A percentile compares a stretch with the other conserved stretches of the same genome.
phyloP scores from a whole-genome alignment of 139 green algal species.

The Monoraphidium neglectum region DNA sequence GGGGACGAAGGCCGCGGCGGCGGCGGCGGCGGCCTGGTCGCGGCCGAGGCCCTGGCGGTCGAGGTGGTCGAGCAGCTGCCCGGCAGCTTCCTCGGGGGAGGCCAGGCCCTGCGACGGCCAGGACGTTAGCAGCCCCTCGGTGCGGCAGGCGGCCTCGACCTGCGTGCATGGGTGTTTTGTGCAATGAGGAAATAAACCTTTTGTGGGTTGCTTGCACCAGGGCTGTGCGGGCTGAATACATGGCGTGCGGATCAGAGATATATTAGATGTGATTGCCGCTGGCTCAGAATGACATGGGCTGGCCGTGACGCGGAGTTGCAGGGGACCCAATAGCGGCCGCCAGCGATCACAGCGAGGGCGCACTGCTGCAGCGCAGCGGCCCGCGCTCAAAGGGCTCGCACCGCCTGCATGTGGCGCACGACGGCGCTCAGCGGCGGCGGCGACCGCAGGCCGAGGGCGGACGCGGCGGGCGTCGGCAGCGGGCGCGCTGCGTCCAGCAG shows the following conservation, averaged over 20 bases:
- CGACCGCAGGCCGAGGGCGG: conserved; percentile 44
- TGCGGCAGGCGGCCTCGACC: conserved; percentile 38
- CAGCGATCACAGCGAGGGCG: too few species aligned
- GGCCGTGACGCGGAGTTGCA: too few species aligned
- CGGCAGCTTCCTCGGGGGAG: conserved; percentile 40
- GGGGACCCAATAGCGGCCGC: too few species aligned
- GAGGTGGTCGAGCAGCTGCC: conserved; percentile 50
- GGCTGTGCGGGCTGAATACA: too few species aligned
- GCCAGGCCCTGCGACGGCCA: conserved; percentile 41
- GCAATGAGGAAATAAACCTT: too few species aligned
- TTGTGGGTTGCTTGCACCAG: too few species aligned
- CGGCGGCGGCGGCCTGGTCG: conserved; percentile 3
- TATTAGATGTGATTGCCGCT: too few species aligned
- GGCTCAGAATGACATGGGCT: too few species aligned
- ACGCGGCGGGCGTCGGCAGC: conserved; percentile 35
- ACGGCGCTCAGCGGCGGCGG: conserved; percentile 51
- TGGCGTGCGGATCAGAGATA: too few species aligned
- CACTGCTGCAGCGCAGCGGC: too few species aligned
- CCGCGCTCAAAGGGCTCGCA: too few species aligned
- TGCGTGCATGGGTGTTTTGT: too few species aligned
- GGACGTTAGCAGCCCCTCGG: conserved; percentile 48
- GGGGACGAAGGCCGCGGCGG: conserved; percentile 54
- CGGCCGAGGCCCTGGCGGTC: conserved; percentile 46
- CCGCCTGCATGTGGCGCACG: conserved; percentile 46
- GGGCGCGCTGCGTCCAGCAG: conserved; percentile 31